Base-by-base conservation (phyloP, 2,329 filamentous ascomycete genomes). In the Metarhizium sp. region DNA sequence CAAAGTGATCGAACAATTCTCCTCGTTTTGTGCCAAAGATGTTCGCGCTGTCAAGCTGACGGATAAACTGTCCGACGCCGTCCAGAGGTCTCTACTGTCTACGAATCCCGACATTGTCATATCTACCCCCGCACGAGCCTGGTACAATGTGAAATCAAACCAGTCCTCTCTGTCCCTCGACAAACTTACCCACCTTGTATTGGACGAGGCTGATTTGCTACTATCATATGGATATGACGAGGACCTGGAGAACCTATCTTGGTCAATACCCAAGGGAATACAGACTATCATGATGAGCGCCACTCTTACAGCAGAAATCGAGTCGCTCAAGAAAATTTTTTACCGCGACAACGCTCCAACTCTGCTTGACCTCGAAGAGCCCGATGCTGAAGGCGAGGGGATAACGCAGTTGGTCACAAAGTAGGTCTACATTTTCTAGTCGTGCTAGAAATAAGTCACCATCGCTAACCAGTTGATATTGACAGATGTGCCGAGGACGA, bases 251-350 rank as follows among this genome's bases (percentile, higher is more conserved):
- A 87, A 83, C 62, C 78, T 99, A 38, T 80, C 91, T 0, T 84
- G 87, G 62, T 80, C 85, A 2, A 77, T 97, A 25, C 92, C 92
- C 0, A 88, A 88, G 66, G 88, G 88, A 2, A 82, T 95, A 0
- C 94, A 99, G 73, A 92, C 90, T 2, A 86, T 94, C 64, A 79
- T 99, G 67, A 95, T 95, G 84, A 96, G 90, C 61, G 94, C 94
- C 6, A 99, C 94, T 0, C 77, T 99, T 53, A 92, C 88, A 4
- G 83, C 86, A 0, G 94, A 99, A 65, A 85, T 97, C 3, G 87
- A 96, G 61, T 86, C 84, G 1, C 72, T 99, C 56, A 94, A 94
- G 68, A 83, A 82, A 2, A 78, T 96, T 34, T 95, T 99, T 71
- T 94, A 90, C 69, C 81, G 86, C 48, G 63, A 65, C 30, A 59